phyloP scores from a whole-genome alignment of 139 green algal genomes.

The Chlamydomonas eustigma region DNA sequence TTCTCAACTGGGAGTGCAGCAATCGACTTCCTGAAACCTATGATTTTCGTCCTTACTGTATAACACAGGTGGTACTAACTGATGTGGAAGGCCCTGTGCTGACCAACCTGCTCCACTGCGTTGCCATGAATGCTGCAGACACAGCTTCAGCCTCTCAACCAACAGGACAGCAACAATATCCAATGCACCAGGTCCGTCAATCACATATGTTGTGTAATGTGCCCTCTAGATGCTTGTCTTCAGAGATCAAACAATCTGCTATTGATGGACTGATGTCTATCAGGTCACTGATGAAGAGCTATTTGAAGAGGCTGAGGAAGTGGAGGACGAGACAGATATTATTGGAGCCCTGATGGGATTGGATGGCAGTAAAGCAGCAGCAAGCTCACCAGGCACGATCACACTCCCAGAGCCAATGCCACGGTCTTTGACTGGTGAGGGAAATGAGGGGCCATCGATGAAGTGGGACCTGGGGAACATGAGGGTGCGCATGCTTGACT shows the following conservation, averaged over 20 bases:
- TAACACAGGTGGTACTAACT: slow-evolving; percentile 60
- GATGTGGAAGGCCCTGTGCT: slow-evolving; percentile 67
- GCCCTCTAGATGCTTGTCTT: too few species aligned
- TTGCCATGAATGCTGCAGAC: slow-evolving; percentile 46
- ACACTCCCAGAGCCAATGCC: too few species aligned
- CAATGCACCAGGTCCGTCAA: too few species aligned
- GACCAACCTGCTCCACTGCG: slow-evolving; percentile 57
- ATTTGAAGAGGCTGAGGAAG: slow-evolving; percentile 48
- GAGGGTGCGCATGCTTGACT: slow-evolving; percentile 55
- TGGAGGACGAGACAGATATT: slow-evolving; percentile 30
- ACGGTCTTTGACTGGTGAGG: too few species aligned
- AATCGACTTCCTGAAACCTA: too few species aligned
- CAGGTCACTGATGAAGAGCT: slow-evolving; percentile 29
- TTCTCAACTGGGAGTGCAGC: too few species aligned
- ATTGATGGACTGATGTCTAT: too few species aligned
- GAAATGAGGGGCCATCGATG: neutral
- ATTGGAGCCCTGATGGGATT: slow-evolving; percentile 4
- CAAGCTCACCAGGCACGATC: neutral
- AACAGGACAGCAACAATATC: too few species aligned
- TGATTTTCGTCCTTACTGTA: too few species aligned
- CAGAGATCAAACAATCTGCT: too few species aligned
- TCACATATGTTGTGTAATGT: too few species aligned
- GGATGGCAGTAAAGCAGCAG: neutral
- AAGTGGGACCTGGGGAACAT: slow-evolving; percentile 55
- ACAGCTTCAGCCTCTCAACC: too few species aligned